A percentile compares a stretch with the other conserved stretches of the same genome.
phyloP scores from a whole-genome alignment of 768 basidiomycete species.

The Trichaptum fuscoviolaceum region DNA sequence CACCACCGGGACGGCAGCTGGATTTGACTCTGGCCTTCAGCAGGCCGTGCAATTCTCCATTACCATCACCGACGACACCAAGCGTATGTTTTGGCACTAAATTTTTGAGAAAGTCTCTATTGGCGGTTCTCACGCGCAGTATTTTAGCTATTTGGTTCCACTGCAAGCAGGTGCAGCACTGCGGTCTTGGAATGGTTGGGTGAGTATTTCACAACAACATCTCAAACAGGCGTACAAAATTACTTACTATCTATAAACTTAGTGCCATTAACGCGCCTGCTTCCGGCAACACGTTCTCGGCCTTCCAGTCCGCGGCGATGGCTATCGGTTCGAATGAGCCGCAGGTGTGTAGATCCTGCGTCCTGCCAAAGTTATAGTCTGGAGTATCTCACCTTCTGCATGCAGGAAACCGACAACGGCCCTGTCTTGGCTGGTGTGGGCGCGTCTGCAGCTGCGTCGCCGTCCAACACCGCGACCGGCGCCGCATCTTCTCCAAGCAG shows the following conservation, averaged over 20 bases:
- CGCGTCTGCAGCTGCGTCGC: constrained; percentile 29
- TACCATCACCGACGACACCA: constrained; percentile 39
- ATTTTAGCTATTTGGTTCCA: constrained; percentile 50
- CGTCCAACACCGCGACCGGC: constrained; percentile 14
- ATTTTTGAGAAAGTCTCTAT: neutral
- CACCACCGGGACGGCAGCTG: constrained; percentile 28
- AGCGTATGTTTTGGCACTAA: constrained; percentile 31
- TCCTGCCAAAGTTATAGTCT: neutral
- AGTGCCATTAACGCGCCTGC: constrained; percentile 43
- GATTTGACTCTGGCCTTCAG: constrained; percentile 53
- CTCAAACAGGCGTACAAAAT: neutral
- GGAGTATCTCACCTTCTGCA: neutral
- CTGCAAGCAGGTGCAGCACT: constrained; percentile 44
- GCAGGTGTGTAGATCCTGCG: constrained; percentile 25
- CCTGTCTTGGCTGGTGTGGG: constrained; percentile 38
- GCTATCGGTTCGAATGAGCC: constrained; percentile 30
- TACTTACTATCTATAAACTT: neutral
- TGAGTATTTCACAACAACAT: constrained; percentile 11
- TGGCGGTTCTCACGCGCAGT: neutral
- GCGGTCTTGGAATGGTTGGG: constrained; percentile 49
- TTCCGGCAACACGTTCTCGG: constrained; percentile 37
- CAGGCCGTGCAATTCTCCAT: constrained; percentile 37
- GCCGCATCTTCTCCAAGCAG: neutral
- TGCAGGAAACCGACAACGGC: constrained; percentile 33
- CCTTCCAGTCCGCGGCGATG: constrained; percentile 36